A percentile compares a stretch with the other conserved stretches of the same genome.
Conservation (phyloP, 2,329 filamentous ascomycete genomes). For the Cyphellophora europaea region DNA sequence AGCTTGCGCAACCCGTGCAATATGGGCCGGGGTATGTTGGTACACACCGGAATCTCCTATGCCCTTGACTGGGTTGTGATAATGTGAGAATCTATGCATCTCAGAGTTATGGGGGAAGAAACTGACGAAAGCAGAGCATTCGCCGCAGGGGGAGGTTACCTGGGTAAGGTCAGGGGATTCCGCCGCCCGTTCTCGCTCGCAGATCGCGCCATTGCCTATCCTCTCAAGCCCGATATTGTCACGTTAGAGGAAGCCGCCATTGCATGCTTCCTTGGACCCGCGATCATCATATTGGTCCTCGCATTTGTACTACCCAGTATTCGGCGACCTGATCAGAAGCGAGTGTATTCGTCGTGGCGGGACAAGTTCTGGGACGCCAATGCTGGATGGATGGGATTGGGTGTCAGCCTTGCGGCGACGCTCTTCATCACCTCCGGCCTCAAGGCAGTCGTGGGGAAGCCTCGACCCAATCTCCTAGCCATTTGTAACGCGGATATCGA, state of each 20-base stretch:
- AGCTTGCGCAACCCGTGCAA: no score
- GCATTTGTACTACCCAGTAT: constrained; percentile 54
- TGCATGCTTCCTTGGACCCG: constrained; percentile 52
- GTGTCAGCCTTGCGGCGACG: constrained; percentile 65
- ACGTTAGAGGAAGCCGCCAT: constrained; percentile 56
- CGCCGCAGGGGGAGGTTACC: constrained; percentile 48
- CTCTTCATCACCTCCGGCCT: constrained; percentile 78
- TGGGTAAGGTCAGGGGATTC: constrained; percentile 53
- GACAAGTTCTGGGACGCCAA: constrained; percentile 86
- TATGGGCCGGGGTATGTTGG: not conserved
- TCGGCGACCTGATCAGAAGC: not conserved
- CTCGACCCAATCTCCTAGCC: constrained; percentile 74
- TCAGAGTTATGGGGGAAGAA: not conserved
- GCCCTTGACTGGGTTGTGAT: constrained; percentile 63
- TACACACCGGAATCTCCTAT: constrained; percentile 46
- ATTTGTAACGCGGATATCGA: constrained; percentile 64
- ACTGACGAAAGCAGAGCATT: constrained; percentile 32
- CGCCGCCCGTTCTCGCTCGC: constrained; percentile 61
- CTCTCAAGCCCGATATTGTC: constrained; percentile 63
- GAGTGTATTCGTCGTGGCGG: constrained; percentile 38
- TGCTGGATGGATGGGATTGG: constrained; percentile 70
- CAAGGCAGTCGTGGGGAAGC: constrained; percentile 77
- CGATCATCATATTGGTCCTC: constrained; percentile 59
- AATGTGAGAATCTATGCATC: constrained; percentile 25
- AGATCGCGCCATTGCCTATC: constrained; percentile 73